A percentile compares a stretch with the other conserved stretches of the same genome.
phyloP scores from a whole-genome alignment of 202 grass and related monocot genomes.

The Cymbopogon flexuosus region DNA sequence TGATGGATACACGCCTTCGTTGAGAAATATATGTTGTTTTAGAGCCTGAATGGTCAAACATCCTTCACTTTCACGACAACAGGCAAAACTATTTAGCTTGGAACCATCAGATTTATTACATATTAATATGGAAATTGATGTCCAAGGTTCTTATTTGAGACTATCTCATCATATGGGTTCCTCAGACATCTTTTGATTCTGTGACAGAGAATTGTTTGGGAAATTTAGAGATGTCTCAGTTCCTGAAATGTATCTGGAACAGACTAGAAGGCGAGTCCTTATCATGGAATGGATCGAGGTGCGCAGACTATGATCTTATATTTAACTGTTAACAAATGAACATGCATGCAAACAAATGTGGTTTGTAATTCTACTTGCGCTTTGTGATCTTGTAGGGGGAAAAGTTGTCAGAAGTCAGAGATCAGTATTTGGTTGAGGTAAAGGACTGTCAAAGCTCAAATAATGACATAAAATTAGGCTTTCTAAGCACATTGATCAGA shows the following conservation, averaged over 20 bases:
- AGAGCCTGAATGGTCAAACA: background rate
- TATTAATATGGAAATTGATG: background rate
- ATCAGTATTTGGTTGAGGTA: constrained; percentile 97
- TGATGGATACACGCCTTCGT: background rate
- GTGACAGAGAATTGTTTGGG: constrained; percentile 77
- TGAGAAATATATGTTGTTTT: background rate
- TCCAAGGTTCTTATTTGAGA: background rate
- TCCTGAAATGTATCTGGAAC: constrained; percentile 87
- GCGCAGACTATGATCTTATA: constrained; percentile 16
- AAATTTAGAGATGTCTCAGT: constrained; percentile 75
- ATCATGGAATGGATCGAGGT: constrained; percentile 99
- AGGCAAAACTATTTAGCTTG: background rate
- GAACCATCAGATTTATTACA: background rate
- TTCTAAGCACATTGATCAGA: constrained; percentile 1
- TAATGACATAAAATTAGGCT: constrained; percentile 1
- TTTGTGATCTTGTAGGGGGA: constrained; percentile 45
- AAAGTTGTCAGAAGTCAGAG: constrained; percentile 78
- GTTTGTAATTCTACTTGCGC: constrained; percentile 4
- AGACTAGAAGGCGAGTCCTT: constrained; percentile 66
- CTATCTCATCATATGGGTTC: background rate
- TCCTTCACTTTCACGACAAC: background rate
- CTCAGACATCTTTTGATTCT: constrained; percentile 24
- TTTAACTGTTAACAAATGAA: constrained; percentile 18
- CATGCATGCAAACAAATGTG: constrained; percentile 18
- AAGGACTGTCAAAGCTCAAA: constrained; percentile 1